Evolutionary conservation across 345 rosid species (phyloP).

Genomic region (Isatis tinctoria): DNA sequence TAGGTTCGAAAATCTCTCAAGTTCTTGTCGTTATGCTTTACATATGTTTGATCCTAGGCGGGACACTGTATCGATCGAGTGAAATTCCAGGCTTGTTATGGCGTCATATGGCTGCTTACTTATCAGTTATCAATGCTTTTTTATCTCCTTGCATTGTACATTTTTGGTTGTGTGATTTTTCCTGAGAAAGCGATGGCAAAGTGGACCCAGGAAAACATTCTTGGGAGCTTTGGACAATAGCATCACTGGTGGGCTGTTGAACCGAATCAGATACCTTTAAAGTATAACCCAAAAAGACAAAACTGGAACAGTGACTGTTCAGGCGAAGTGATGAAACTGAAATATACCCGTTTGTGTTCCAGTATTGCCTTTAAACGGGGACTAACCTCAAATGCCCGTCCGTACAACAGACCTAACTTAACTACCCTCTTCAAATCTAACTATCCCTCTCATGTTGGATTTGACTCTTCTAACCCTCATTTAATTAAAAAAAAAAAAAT

Average conservation of each 20-base stretch:
- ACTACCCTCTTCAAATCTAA: too few species aligned
- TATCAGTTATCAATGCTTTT: constrained; percentile 3
- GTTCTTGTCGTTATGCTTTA: neutral
- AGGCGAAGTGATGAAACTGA: constrained; percentile 11
- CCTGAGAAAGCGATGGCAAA: constrained; percentile 22
- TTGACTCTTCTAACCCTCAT: too few species aligned
- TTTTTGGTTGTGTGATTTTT: neutral
- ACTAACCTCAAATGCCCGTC: too few species aligned
- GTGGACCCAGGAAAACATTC: constrained; percentile 33
- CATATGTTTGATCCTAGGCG: neutral
- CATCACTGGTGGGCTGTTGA: constrained; percentile 34
- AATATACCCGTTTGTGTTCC: neutral
- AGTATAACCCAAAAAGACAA: constrained; percentile 16
- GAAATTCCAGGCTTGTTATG: neutral
- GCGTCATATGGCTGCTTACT: neutral
- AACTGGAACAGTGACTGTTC: constrained; percentile 20
- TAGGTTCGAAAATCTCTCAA: neutral
- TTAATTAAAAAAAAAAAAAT: too few species aligned
- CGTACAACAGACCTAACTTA: too few species aligned
- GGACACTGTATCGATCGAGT: neutral
- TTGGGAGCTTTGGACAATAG: constrained; percentile 24
- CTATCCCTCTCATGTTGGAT: too few species aligned
- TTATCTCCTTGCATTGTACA: neutral
- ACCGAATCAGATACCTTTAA: constrained; percentile 30
- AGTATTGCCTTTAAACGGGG: neutral